Evolutionary conservation across 768 basidiomycete species (phyloP).

Genomic region (Russula abietina): DNA sequence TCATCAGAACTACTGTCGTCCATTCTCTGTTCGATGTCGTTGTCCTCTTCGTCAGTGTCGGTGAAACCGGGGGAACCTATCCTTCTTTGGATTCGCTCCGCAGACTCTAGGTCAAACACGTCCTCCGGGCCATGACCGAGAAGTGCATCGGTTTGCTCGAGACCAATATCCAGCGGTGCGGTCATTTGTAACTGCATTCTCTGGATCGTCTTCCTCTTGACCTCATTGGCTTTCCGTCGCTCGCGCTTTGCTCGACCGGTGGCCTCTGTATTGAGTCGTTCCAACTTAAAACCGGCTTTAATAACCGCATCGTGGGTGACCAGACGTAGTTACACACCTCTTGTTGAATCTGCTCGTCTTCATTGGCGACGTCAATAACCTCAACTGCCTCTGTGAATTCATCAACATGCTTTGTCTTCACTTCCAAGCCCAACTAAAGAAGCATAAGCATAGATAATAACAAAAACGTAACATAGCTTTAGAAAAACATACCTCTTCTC

Average conservation of each 20-base stretch:
- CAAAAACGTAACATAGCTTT: background rate
- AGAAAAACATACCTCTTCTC: conserved; percentile 68
- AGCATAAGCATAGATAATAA: background rate
- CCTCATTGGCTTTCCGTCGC: conserved; percentile 80
- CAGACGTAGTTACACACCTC: conserved; percentile 54
- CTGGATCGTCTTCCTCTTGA: conserved; percentile 80
- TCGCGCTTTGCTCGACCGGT: conserved; percentile 70
- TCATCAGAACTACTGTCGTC: conserved; percentile 39
- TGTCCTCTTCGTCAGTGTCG: conserved; percentile 35
- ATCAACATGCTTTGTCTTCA: conserved; percentile 64
- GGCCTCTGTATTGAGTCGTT: conserved; percentile 73
- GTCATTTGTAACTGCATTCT: conserved; percentile 98
- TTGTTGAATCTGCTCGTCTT: conserved; percentile 82
- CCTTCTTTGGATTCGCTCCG: conserved; percentile 43
- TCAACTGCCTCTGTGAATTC: conserved; percentile 71
- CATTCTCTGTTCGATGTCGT: conserved; percentile 40
- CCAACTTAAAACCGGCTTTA: conserved; percentile 49
- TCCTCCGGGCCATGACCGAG: conserved; percentile 76
- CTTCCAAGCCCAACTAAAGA: conserved; percentile 72
- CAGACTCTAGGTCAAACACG: conserved; percentile 75
- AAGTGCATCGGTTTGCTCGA: conserved; percentile 73
- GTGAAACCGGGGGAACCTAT: conserved; percentile 33
- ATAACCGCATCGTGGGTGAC: conserved; percentile 12
- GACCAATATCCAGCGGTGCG: conserved; percentile 91
- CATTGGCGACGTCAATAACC: conserved; percentile 64